A percentile compares a stretch with the other conserved stretches of the same genome.
Conservation (phyloP, 164 flowering plant genomes). For the Vitis rotundifolia region DNA sequence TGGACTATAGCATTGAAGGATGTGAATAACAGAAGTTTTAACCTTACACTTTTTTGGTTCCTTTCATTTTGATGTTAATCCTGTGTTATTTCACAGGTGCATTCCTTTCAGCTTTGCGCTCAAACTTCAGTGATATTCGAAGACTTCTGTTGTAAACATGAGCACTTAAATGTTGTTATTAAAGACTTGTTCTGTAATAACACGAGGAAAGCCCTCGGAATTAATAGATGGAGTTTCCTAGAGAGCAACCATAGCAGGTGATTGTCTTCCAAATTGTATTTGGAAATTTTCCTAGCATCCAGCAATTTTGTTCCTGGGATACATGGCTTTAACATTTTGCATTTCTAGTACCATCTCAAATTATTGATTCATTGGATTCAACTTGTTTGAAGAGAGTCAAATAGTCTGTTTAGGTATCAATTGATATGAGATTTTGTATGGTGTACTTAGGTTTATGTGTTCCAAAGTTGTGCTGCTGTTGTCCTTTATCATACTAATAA, state of each 20-base stretch:
- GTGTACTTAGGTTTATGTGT: neutral
- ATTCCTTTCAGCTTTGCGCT: conserved; percentile 58
- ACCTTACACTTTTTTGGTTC: neutral
- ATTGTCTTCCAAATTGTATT: too few relatives aligned
- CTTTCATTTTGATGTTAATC: neutral
- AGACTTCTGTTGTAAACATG: conserved; percentile 40
- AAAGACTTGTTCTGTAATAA: conserved; percentile 35
- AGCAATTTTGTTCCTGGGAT: neutral
- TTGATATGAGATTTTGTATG: neutral
- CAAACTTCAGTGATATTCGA: conserved; percentile 74
- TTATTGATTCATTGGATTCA: neutral
- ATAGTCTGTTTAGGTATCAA: neutral
- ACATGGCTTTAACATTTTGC: neutral
- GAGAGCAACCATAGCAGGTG: neutral
- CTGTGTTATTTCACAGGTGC: conserved; percentile 49
- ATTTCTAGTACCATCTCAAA: too few relatives aligned
- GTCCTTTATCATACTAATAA: neutral
- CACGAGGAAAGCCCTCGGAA: neutral
- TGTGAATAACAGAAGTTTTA: too few relatives aligned
- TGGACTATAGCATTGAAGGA: too few relatives aligned
- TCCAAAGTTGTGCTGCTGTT: neutral
- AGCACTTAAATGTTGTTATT: too few relatives aligned
- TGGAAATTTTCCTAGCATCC: neutral
- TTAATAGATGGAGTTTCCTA: neutral
- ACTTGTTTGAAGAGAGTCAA: too few relatives aligned